These are phyloP conservation scores for Talaromyces wortmannii DNA, from an alignment of 495 filamentous ascomycete species.

Conservation along the genomic window DNA sequence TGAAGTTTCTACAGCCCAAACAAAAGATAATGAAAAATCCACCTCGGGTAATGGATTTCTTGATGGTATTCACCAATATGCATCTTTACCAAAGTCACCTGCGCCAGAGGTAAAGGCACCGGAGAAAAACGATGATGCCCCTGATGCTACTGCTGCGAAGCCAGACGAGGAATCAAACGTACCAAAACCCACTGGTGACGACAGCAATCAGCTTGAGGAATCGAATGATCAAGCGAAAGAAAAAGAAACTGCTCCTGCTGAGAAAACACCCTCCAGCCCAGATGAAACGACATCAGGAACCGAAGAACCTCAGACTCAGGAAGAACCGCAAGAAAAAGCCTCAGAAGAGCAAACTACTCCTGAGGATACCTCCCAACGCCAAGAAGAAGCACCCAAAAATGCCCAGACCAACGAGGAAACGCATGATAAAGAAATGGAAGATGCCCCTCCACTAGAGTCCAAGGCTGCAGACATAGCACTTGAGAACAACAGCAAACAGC, in stretches of 20 bases:
- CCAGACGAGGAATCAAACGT: not conserved
- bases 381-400: not conserved
- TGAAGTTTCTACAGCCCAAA: not conserved
- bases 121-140: slow-evolving; percentile 27
- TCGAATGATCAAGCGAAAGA: not conserved
- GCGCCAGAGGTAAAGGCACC: slow-evolving; percentile 23
- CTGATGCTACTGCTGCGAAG: not conserved
- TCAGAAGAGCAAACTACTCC: not conserved
- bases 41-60: slow-evolving; percentile 9
- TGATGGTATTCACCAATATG: slow-evolving; percentile 25
- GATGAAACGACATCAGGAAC: not conserved
- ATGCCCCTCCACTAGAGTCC: not conserved
- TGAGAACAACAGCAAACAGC: not conserved
- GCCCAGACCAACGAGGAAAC: not conserved
- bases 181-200: not conserved
- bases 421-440: not conserved
- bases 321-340: not conserved
- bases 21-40: not conserved
- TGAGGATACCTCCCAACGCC: not conserved
- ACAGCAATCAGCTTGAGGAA: not conserved
- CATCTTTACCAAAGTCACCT: slow-evolving; percentile 13
- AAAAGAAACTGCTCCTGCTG: not conserved
- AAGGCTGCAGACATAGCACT: not conserved
- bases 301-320: not conserved
- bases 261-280: not conserved